Conservation (phyloP, 441 rosid species). For the Manihot esculenta region DNA sequence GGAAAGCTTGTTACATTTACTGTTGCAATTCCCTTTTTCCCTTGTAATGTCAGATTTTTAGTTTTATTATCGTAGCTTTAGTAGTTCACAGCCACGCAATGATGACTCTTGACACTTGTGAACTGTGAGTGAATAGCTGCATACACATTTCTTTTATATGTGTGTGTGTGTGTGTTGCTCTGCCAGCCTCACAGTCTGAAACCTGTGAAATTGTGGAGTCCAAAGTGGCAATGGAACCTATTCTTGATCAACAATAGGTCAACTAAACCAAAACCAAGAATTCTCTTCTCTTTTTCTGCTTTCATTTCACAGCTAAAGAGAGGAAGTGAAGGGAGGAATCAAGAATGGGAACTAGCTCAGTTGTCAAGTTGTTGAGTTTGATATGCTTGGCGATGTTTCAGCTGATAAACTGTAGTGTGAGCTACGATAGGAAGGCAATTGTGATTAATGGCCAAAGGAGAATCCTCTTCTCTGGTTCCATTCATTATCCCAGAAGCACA, state of each 20-base stretch:
- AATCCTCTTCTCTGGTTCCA: conserved; percentile 52
- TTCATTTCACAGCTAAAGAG: not conserved
- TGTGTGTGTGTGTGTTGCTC: conserved; percentile 7
- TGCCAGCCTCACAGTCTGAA: conserved; percentile 17
- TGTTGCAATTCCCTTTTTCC: not conserved
- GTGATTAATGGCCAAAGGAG: conserved; percentile 51
- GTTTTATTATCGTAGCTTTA: conserved; percentile 14
- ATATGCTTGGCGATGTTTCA: conserved; percentile 21
- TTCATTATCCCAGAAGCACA: conserved; percentile 49
- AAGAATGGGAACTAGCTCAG: conserved; percentile 24
- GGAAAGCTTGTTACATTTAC: conserved; percentile 22
- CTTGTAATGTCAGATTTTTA: not conserved
- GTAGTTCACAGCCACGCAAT: conserved; percentile 44
- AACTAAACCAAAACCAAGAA: conserved; percentile 1
- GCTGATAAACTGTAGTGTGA: conserved; percentile 36
- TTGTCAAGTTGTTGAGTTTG: conserved; percentile 19
- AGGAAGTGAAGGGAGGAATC: not conserved
- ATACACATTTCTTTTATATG: not conserved
- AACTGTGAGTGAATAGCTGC: conserved; percentile 29
- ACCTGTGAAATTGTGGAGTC: conserved; percentile 17
- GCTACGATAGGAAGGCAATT: conserved; percentile 53
- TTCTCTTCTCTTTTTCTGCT: too few species aligned
- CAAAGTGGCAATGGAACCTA: conserved; percentile 22
- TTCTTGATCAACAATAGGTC: conserved; percentile 25
- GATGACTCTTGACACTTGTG: conserved; percentile 48